Base-by-base conservation (phyloP, 1,139 yeast species). In the Saccharomyces hybrid region DNA sequence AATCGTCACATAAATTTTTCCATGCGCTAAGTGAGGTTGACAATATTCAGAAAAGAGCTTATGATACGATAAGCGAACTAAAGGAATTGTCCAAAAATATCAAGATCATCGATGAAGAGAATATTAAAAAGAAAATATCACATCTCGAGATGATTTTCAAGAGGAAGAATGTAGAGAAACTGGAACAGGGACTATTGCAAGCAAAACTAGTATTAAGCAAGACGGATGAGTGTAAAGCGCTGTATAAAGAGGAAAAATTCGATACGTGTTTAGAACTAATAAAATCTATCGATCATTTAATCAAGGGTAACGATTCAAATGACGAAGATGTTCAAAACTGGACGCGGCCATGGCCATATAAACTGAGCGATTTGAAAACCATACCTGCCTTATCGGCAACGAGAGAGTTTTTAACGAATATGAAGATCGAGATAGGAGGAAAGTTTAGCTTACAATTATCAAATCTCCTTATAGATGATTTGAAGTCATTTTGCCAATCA, bases 1-100 rank as follows among this genome's bases (percentile, higher is more conserved):
- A 81, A 60, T 86, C 96, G 0, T 88, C 96, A 0, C 82, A 83
- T 57, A 84, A 91, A 3, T 93, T 93, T 66, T 90, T 91, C 71
- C 81, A 82, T 52, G 91, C 96, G 0, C 74, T 95, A 55, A 90
- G 84, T 55, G 96, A 88, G 62, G 78, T 95, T 57, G 68, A 68
- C 60, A 76, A 75, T 8, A 84, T 93, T 50, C 81, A 83, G 54
- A 66, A 68, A 1, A 81, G 82, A 59, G 82, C 95, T 0, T 71
- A 76, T 7, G 68, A 70, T 8, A 79, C 90, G 44, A 74, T 84
- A 0, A 69, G 69, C 2, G 73, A 77, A 50, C 76, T 88, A 52
- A 71, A 77, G 32, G 66, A 65, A 1, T 72, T 91, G 14, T 72
- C 78, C 49, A 54, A 63, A 1, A 73, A 77, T 28, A 64, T 86